Conservation (phyloP, 345 rosid genomes). For the Citrus australasica region DNA sequence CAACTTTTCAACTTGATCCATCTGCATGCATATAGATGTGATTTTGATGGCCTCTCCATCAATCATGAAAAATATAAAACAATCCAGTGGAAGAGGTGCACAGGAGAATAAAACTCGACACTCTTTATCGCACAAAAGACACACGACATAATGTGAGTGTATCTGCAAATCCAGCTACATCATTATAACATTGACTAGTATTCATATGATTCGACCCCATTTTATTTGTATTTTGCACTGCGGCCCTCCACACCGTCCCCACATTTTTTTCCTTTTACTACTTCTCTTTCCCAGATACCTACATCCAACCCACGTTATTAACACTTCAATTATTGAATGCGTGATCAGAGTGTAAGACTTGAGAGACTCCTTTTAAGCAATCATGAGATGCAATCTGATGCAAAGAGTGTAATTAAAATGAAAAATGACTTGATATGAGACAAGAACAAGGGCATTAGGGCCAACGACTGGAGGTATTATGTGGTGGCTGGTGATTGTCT, state of each 20-base stretch:
- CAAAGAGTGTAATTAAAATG: neutral
- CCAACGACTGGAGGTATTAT: constrained; percentile 17
- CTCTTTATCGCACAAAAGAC: no score
- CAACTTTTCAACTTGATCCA: no score
- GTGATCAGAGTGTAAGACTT: neutral
- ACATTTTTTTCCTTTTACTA: neutral
- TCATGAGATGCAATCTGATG: neutral
- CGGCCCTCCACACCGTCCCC: neutral
- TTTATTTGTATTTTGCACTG: neutral
- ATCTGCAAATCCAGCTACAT: neutral
- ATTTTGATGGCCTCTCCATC: no score
- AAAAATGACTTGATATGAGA: neutral
- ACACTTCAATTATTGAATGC: neutral
- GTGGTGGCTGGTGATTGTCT: constrained; percentile 28
- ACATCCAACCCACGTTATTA: neutral
- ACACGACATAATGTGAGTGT: no score
- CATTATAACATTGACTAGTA: neutral
- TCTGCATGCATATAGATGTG: no score
- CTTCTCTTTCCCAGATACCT: neutral
- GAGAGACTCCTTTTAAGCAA: neutral
- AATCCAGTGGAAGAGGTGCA: no score
- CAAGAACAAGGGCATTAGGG: constrained; percentile 4
- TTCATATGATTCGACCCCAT: neutral
- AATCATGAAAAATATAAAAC: no score
- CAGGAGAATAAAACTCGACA: no score